Evolutionary conservation across 352 stramenopile species (phyloP), one percentile per base, ranked within the genome.

Genomic region (Phytophthora tentaculata): DNA sequence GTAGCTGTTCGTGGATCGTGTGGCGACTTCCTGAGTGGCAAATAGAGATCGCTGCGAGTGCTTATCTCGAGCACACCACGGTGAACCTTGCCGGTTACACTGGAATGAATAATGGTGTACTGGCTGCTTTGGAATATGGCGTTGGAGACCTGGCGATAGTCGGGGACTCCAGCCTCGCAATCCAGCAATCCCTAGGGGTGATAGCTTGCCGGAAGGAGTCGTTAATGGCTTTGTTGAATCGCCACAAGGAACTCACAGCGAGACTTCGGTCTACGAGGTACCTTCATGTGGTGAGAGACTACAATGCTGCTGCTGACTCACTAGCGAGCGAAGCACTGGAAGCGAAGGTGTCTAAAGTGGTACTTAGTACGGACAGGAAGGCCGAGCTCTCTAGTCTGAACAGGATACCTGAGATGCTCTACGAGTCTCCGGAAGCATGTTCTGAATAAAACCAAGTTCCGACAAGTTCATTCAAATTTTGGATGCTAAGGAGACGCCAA

Each of bases 41-140:
- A 2, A 69, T 74, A 29, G 56, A 61, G 19, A 52, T 41, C 14
- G 64, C 64, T 17, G 43, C 61, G 39, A 64, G 49, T 16, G 29
- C 52, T 20, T 60, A 48, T 8, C 64, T 74, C 8, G 22, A 45
- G 8, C 12, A 28, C 0, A 64, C 69, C 0, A 74, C 61, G 0
- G 71, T 75, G 0, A 75, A 76, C 19, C 35, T 71, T 10, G 67
- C 71, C 13, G 72, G 76, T 12, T 79, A 74, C 24, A 39, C 47
- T 12, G 47, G 47, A 1, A 54, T 54, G 47, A 54, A 39, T 7
- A 22, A 39, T 13, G 47, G 47, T 3, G 24, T 54, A 1, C 0
- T 5, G 1, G 23, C 47, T 0, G 9, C 44, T 0, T 2, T 39
- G 3, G 7, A 39, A 5, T 10, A 54, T 4, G 23, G 10, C 13